Evolutionary conservation across 306 rosid species (phyloP), one percentile per base, ranked within the genome.

Genomic region (Quercus suber): DNA sequence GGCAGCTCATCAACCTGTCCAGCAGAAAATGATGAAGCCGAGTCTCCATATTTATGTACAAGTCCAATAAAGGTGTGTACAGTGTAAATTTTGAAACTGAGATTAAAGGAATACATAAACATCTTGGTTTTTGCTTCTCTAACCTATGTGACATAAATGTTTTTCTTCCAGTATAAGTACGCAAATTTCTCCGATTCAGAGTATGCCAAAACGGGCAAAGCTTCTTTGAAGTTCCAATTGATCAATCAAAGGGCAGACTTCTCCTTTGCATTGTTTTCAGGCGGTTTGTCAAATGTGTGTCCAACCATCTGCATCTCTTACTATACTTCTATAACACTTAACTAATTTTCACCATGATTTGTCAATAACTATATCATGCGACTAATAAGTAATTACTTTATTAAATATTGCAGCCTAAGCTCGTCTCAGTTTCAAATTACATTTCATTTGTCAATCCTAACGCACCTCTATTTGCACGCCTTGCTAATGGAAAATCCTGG

Each of bases 401-500:
- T 25, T 78, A 75, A 76, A 43, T 43, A 7, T 33, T 82, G 88
- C 86, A 88, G 89, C 97, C 98, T 65, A 86, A 85, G 79, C 86
- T 94, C 57, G 90, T 92, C 43, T 90, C 97, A 12, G 73, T 89
- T 83, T 94, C 99, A 73, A 89, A 94, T 84, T 77, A 55, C 81
- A 74, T 95, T 80, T 59, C 92, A 58, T 95, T 95, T 88, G 83
- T 49, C 65, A 91, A 92, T 82, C 97, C 98, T 17, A 92, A 91
- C 57, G 97, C 84, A 18, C 99, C 99, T 49, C 81, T 92, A 3
- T 92, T 85, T 90, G 94, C 99, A 13, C 96, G 97, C 20, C 97
- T 95, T 20, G 97, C 99, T 77, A 94, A 88, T 30, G 99, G 98
- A 74, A 95, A 90, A 73, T 88, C 89, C 55, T 95, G 99, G 99